Percentiles rank a stretch among this genome's conserved stretches.
phyloP scores from a whole-genome alignment of 2,329 filamentous ascomycete genomes.

The Kalmusia sp. region DNA sequence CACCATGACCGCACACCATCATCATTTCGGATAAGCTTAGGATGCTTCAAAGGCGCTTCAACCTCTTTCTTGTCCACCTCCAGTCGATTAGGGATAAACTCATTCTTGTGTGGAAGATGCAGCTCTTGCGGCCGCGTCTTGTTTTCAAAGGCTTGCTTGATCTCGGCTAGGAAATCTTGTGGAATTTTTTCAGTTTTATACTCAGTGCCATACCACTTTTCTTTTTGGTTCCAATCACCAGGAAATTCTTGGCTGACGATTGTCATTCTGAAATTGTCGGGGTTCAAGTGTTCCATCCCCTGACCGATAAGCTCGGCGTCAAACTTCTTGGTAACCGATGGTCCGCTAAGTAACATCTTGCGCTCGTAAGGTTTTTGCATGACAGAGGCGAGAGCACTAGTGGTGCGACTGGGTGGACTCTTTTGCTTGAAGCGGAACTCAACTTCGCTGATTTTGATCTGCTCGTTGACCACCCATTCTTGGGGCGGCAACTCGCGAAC shows the following conservation, averaged over 20 bases:
- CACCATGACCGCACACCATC: slow-evolving; percentile 84
- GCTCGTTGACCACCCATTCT: slow-evolving; percentile 93
- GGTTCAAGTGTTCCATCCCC: slow-evolving; percentile 75
- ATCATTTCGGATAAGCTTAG: slow-evolving; percentile 86
- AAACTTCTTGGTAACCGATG: slow-evolving; percentile 78
- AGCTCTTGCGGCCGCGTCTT: slow-evolving; percentile 71
- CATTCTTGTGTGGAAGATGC: slow-evolving; percentile 89
- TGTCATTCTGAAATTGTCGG: slow-evolving; percentile 88
- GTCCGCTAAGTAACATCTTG: slow-evolving; percentile 85
- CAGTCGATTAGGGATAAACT: slow-evolving; percentile 91
- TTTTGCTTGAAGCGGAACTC: slow-evolving; percentile 97
- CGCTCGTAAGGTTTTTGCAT: slow-evolving; percentile 93
- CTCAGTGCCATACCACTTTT: slow-evolving; percentile 98
- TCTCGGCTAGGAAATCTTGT: slow-evolving; percentile 72
- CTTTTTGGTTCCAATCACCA: slow-evolving; percentile 83
- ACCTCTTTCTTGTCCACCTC: slow-evolving; percentile 95
- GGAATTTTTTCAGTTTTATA: slow-evolving; percentile 85
- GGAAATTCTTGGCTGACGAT: slow-evolving; percentile 85
- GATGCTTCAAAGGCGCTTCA: slow-evolving; percentile 73
- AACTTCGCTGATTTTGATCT: slow-evolving; percentile 87
- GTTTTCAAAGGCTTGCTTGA: slow-evolving; percentile 69
- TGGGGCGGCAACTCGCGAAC: slow-evolving; percentile 81
- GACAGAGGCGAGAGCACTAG: slow-evolving; percentile 79
- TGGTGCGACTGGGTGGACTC: slow-evolving; percentile 86
- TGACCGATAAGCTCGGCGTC: slow-evolving; percentile 77